Conservation (phyloP, 306 rosid species). For the Senna siamea region DNA sequence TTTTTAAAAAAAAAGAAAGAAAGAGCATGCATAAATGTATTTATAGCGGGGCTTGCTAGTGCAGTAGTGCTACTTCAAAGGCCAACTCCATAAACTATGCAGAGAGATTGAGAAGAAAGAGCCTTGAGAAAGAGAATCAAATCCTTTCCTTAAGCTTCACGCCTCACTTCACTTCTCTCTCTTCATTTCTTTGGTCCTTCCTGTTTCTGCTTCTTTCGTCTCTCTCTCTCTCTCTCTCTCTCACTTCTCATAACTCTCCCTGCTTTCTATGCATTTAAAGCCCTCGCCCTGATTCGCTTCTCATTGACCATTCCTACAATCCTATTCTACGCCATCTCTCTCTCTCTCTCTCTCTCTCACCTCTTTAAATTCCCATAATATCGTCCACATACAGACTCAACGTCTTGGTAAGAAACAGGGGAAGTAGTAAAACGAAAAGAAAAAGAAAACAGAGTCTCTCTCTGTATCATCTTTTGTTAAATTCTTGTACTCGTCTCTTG, state of each 20-base stretch:
- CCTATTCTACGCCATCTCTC: not conserved
- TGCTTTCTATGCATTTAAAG: constrained; percentile 38
- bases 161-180: constrained; percentile 32
- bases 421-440: not conserved
- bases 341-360: constrained; percentile 1
- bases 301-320: constrained; percentile 33
- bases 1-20: too few relatives aligned
- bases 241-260: constrained; percentile 26
- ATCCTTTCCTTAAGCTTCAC: constrained; percentile 48
- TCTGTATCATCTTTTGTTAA: not conserved
- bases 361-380: not conserved
- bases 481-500: not conserved
- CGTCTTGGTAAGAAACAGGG: constrained; percentile 27
- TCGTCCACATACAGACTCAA: not conserved
- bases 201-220: not conserved
- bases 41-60: not conserved
- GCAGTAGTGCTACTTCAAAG: not conserved
- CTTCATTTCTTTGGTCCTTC: not conserved
- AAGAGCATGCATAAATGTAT: too few relatives aligned
- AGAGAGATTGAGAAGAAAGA: constrained; percentile 42
- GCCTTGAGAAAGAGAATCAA: constrained; percentile 70
- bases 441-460: constrained; percentile 3
- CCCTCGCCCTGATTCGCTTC: constrained; percentile 23
- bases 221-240: constrained; percentile 37
- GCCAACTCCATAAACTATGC: not conserved